phyloP scores from a whole-genome alignment of 169 alveolate species.

The Plasmodium relictum region DNA sequence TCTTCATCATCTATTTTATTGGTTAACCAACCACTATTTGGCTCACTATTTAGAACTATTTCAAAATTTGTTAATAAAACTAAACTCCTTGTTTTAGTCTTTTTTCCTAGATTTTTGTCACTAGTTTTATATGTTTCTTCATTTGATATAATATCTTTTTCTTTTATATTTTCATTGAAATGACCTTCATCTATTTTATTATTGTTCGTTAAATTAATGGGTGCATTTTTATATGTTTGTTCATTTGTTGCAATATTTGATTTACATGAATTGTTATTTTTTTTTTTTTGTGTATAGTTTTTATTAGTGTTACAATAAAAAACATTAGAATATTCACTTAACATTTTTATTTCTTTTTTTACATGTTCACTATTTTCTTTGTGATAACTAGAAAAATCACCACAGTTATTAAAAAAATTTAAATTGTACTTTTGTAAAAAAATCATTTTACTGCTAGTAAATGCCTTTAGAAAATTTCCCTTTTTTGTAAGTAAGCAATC shows the following conservation, averaged over 20 bases:
- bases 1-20: slow-evolving; percentile 70
- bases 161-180: neutral
- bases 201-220: neutral
- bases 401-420: slow-evolving; percentile 34
- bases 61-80: slow-evolving; percentile 60
- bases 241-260: neutral
- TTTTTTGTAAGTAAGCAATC: slow-evolving; percentile 9
- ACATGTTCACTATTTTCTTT: neutral
- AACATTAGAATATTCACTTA: neutral
- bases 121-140: neutral
- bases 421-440: slow-evolving; percentile 17
- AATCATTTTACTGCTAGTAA: slow-evolving; percentile 30
- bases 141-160: neutral
- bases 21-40: slow-evolving; percentile 46
- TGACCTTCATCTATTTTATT: neutral
- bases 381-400: neutral
- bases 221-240: too few species aligned
- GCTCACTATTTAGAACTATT: slow-evolving; percentile 56
- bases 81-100: slow-evolving; percentile 6
- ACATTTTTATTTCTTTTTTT: neutral
- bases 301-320: neutral
- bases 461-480: slow-evolving; percentile 10
- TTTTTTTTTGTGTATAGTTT: neutral
- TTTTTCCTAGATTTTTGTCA: neutral
- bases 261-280: neutral